These are phyloP conservation scores for Zasmidium angulare DNA, from an alignment of 2,329 filamentous ascomycete species.

Conservation along the genomic window DNA sequence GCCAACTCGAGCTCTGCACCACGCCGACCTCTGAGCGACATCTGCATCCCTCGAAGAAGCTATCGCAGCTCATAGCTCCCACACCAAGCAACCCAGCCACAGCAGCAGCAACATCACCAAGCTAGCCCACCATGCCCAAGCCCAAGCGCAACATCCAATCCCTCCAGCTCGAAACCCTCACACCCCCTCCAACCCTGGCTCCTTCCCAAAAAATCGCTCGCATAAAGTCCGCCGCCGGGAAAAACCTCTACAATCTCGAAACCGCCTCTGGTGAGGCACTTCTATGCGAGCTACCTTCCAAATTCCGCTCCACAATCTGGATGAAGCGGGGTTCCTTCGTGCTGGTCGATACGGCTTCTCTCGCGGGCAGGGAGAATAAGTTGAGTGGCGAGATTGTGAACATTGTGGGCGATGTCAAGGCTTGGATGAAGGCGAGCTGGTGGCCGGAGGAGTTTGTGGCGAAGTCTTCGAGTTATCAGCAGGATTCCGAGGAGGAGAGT, in stretches of 20 bases:
- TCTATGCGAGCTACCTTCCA: slow-evolving; percentile 76
- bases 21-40: no score
- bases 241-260: slow-evolving; percentile 81
- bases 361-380: slow-evolving; percentile 70
- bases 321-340: slow-evolving; percentile 88
- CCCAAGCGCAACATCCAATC: slow-evolving; percentile 76
- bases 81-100: no score
- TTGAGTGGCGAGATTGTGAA: slow-evolving; percentile 88
- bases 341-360: slow-evolving; percentile 68
- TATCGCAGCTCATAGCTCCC: no score
- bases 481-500: slow-evolving; percentile 69
- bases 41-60: no score
- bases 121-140: slow-evolving; percentile 58
- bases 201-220: slow-evolving; percentile 67
- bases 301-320: slow-evolving; percentile 91
- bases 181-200: slow-evolving; percentile 55
- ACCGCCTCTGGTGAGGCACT: slow-evolving; percentile 65
- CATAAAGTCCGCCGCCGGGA: slow-evolving; percentile 79
- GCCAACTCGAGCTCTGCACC: no score
- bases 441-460: slow-evolving; percentile 57
- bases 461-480: slow-evolving; percentile 57
- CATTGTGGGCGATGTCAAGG: slow-evolving; percentile 85
- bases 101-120: no score
- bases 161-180: slow-evolving; percentile 70
- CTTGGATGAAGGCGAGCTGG: slow-evolving; percentile 84